Conservation (phyloP, 345 rosid genomes). For the Lumnitzera racemosa region DNA sequence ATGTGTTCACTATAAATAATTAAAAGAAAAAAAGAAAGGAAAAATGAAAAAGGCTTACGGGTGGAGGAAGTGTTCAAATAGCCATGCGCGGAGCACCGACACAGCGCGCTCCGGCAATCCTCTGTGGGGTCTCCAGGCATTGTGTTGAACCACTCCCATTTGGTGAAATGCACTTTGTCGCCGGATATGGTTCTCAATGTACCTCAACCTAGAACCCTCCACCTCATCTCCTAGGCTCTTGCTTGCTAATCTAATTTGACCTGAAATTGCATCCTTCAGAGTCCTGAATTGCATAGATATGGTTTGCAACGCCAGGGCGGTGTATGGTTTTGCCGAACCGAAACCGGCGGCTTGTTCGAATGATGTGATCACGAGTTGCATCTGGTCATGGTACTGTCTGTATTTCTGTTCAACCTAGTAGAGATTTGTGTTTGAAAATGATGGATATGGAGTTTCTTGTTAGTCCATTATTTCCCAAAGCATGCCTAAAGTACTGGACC, state of each 20-base stretch:
- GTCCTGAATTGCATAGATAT: slow-evolving; percentile 68
- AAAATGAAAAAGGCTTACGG: slow-evolving; percentile 37
- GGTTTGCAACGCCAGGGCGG: slow-evolving; percentile 54
- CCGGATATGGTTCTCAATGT: slow-evolving; percentile 43
- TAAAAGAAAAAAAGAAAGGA: neutral
- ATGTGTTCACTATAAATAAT: no score
- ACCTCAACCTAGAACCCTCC: slow-evolving; percentile 39
- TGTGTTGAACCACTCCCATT: slow-evolving; percentile 45
- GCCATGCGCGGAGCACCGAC: slow-evolving; percentile 74
- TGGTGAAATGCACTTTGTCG: slow-evolving; percentile 51
- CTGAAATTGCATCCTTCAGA: slow-evolving; percentile 55
- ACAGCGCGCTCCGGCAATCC: slow-evolving; percentile 84
- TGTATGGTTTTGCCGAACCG: slow-evolving; percentile 60
- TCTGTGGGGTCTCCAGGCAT: slow-evolving; percentile 74
- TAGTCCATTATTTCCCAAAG: neutral
- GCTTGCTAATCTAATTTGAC: slow-evolving; percentile 47
- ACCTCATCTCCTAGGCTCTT: slow-evolving; percentile 54
- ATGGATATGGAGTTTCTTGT: neutral
- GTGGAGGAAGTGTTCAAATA: slow-evolving; percentile 81
- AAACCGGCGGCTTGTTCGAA: slow-evolving; percentile 63
- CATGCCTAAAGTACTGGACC: no score
- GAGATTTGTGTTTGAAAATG: neutral
- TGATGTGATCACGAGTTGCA: slow-evolving; percentile 45
- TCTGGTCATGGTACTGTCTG: slow-evolving; percentile 62
- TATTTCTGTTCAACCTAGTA: slow-evolving; percentile 61